Base-by-base conservation (phyloP, 2,329 filamentous ascomycete genomes). In the Colletotrichum sp. region DNA sequence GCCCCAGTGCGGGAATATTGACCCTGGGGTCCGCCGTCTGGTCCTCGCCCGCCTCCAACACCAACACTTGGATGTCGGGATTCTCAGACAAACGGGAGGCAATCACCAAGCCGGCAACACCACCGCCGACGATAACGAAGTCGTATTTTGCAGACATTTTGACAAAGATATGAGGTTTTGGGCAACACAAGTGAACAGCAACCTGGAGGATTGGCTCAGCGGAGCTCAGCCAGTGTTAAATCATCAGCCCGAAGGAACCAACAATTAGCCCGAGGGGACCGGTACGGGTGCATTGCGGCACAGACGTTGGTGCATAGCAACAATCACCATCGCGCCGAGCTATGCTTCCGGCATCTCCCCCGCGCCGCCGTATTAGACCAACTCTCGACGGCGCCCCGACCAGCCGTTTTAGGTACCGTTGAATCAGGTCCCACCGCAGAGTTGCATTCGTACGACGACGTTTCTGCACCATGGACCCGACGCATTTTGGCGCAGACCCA, bases 21-120 rank as follows among this genome's bases (percentile, higher is more conserved):
- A 81, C 76, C 1, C 78, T 76, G 4, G 81, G 79, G 49, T 84
- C 81, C 2, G 75, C 78, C 2, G 72, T 77, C 12, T 77, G 76
- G 70, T 83, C 81, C 13, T 78, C 70, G 18, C 82, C 82, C 7
- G 82, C 80, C 65, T 84, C 83, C 21, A 84, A 63, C 10, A 84
- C 79, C 5, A 83, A 49, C 5, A 84, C 79, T 8, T 69, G 30
- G 28, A 78, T 24, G 4, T 62, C 62, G 4, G 77, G 64, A 26
- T 80, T 72, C 39, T 81, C 80, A 6, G 77, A 77, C n/a, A 78
- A 44, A 6, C 75, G 75, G 26, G 75, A 32, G 5, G 77, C 77
- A 15, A 77, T 52, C 16, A 78, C 77, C 26, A 77, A 65, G 57
- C 77, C 77, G 52, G 75, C 71, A 28, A 76, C 75, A 52, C 77